Evolutionary conservation across 1,284 basidiomycete genomes (phyloP).

Genomic region (Pholiota adiposa): DNA sequence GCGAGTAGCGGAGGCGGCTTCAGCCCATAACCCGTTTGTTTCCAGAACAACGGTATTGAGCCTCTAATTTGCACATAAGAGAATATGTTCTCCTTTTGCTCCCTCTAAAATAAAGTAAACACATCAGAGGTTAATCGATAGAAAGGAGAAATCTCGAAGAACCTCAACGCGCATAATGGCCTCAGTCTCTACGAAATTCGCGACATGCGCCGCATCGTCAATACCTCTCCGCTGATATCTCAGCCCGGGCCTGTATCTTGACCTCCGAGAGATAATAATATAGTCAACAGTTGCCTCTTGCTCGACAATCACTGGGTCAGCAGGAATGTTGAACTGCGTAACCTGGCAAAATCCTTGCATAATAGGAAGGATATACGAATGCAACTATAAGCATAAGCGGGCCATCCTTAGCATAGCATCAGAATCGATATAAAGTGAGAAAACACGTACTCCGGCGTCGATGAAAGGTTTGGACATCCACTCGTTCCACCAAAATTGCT

Average conservation of each 20-base stretch:
- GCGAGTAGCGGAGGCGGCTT: slow-evolving; percentile 87
- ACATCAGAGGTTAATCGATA: slow-evolving; percentile 8
- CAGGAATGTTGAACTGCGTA: slow-evolving; percentile 66
- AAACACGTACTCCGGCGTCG: slow-evolving; percentile 66
- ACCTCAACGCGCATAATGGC: slow-evolving; percentile 84
- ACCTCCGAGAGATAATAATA: slow-evolving; percentile 82
- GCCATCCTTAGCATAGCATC: background rate
- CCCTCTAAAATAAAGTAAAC: slow-evolving; percentile 52
- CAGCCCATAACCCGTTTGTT: slow-evolving; percentile 80
- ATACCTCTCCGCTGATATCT: slow-evolving; percentile 96
- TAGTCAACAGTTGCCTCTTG: slow-evolving; percentile 63
- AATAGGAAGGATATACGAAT: slow-evolving; percentile 83
- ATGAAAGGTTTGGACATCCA: slow-evolving; percentile 76
- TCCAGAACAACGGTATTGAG: slow-evolving; percentile 91
- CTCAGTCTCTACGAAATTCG: slow-evolving; percentile 95
- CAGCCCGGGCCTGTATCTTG: slow-evolving; percentile 90
- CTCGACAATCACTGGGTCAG: slow-evolving; percentile 50
- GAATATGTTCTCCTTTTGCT: slow-evolving; percentile 77
- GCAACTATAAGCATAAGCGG: slow-evolving; percentile 48
- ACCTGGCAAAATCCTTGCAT: slow-evolving; percentile 91
- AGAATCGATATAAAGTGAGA: background rate
- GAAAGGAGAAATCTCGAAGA: slow-evolving; percentile 21
- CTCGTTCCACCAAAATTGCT: slow-evolving; percentile 92
- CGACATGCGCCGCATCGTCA: slow-evolving; percentile 82
- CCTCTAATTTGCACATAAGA: slow-evolving; percentile 90